These are phyloP conservation scores for Podila horticola DNA, from an alignment of 192 early-diverging fungal genomes.

Conservation along the genomic window DNA sequence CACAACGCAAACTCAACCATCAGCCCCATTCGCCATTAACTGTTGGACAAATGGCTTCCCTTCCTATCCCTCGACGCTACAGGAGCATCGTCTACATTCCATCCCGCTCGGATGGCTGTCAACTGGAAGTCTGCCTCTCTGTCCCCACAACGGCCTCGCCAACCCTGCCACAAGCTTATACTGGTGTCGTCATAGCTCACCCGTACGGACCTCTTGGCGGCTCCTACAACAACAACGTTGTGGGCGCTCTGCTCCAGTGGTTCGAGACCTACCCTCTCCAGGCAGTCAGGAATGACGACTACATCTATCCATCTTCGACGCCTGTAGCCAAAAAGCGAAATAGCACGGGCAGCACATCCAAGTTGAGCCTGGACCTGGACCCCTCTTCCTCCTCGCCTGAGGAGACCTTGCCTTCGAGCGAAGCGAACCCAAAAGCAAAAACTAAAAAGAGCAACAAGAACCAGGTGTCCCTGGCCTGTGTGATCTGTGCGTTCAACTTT, in stretches of 20 bases:
- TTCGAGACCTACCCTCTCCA: constrained; percentile 37
- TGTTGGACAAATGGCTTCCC: constrained; percentile 25
- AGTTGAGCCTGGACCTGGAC: not conserved
- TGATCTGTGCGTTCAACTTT: constrained; percentile 56
- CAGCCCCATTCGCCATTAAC: not conserved
- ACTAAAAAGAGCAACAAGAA: not conserved
- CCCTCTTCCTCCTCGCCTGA: not conserved
- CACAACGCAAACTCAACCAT: not conserved
- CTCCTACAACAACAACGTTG: constrained; percentile 45
- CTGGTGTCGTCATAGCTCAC: constrained; percentile 54
- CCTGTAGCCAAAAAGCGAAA: not conserved
- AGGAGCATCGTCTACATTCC: constrained; percentile 32
- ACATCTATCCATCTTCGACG: not conserved
- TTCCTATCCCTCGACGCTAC: constrained; percentile 43
- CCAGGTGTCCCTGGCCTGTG: constrained; percentile 19
- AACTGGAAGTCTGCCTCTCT: constrained; percentile 41
- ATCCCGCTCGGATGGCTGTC: constrained; percentile 17
- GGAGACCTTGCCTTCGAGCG: not conserved
- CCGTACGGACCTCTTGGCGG: constrained; percentile 55
- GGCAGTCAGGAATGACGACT: constrained; percentile 1
- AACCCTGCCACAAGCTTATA: constrained; percentile 12
- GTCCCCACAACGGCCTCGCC: constrained; percentile 28
- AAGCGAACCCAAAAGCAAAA: not conserved
- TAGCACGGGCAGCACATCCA: not conserved
- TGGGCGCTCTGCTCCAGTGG: constrained; percentile 46